Conservation (phyloP, 331 rosid species). For the Telfairia occidentalis region DNA sequence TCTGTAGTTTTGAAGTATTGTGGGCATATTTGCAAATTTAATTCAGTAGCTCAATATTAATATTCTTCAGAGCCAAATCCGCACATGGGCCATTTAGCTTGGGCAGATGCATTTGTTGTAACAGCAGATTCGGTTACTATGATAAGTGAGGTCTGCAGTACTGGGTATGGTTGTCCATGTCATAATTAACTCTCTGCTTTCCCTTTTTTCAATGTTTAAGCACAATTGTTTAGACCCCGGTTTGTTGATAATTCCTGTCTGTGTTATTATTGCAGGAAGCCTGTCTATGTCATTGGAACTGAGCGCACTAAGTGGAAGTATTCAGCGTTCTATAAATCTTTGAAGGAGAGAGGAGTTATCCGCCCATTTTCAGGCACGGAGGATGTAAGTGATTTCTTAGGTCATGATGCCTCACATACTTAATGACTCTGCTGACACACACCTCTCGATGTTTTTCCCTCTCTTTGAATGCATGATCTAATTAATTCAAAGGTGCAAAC, state of each 20-base stretch:
- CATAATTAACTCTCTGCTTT: neutral
- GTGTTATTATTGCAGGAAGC: constrained; percentile 45
- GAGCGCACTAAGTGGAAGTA: constrained; percentile 82
- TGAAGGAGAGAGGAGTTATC: constrained; percentile 56
- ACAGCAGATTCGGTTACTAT: constrained; percentile 90
- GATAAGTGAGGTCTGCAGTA: constrained; percentile 94
- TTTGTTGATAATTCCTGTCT: neutral
- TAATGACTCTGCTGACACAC: neutral
- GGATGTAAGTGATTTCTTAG: constrained; percentile 50
- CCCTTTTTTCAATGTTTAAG: neutral
- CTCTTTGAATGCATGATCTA: neutral
- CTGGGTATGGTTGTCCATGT: constrained; percentile 58
- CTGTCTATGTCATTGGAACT: constrained; percentile 66
- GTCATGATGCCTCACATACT: neutral
- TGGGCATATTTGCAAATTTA: neutral
- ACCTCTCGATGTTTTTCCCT: neutral
- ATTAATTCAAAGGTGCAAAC: neutral
- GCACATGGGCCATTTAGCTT: constrained; percentile 84
- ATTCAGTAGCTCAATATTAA: neutral
- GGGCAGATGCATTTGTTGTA: constrained; percentile 88
- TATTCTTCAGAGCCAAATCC: constrained; percentile 62
- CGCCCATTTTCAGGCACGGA: constrained; percentile 87
- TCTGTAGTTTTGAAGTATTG: constrained; percentile 3
- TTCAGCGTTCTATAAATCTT: constrained; percentile 56
- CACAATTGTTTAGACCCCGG: neutral